Evolutionary conservation across 2,329 filamentous ascomycete genomes (phyloP).

Genomic region (Rhytidhysteron rufulum): DNA sequence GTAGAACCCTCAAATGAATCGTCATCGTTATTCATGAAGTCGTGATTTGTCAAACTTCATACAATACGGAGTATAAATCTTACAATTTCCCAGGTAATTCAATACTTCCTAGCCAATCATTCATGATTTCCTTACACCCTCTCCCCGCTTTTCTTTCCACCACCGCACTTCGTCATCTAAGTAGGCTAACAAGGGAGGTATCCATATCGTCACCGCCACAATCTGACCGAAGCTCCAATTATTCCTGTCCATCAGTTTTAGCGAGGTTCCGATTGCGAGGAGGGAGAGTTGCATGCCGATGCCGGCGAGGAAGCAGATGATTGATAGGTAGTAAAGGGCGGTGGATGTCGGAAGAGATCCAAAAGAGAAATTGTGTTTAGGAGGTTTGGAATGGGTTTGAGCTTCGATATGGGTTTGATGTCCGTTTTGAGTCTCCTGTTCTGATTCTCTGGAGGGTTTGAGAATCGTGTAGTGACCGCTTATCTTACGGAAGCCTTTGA

Average conservation of each 20-base stretch:
- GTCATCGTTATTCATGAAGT: too few relatives aligned
- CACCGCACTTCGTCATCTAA: slow-evolving; percentile 10
- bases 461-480: not conserved
- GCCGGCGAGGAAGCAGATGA: slow-evolving; percentile 12
- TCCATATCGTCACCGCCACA: slow-evolving; percentile 19
- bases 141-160: too few relatives aligned
- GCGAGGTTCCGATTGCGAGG: slow-evolving; percentile 14
- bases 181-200: slow-evolving; percentile 13
- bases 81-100: too few relatives aligned
- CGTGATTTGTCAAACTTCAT: too few relatives aligned
- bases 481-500: not conserved
- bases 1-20: too few relatives aligned
- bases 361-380: not conserved
- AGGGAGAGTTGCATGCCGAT: slow-evolving; percentile 18
- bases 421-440: not conserved
- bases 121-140: too few relatives aligned
- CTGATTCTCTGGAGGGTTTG: not conserved
- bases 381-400: too few relatives aligned
- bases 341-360: not conserved
- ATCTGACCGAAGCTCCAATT: slow-evolving; percentile 21
- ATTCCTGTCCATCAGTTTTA: slow-evolving; percentile 16
- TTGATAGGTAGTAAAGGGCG: slow-evolving; percentile 5
- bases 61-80: too few relatives aligned
- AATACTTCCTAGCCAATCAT: too few relatives aligned
- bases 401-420: too few relatives aligned